Evolutionary conservation across 2,329 filamentous ascomycete genomes (phyloP).

Genomic region (Tolypocladium inflatum): DNA sequence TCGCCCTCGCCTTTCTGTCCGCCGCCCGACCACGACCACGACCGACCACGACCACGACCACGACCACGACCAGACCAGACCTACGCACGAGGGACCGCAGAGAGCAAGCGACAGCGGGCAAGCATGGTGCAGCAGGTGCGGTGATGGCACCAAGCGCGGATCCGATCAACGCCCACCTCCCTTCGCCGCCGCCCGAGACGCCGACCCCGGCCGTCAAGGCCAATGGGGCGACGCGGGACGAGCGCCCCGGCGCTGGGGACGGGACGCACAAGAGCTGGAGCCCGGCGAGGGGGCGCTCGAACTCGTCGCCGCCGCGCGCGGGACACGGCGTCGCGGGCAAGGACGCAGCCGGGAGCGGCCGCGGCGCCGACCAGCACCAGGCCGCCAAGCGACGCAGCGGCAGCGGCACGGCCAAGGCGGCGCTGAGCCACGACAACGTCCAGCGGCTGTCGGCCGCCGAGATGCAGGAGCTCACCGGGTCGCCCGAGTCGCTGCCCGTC

Average conservation of each 20-base stretch:
- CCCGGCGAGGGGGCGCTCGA: conserved; percentile 1
- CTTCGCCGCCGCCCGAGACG: conserved; percentile 5
- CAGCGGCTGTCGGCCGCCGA: conserved; percentile 47
- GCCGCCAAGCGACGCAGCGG: conserved; percentile 13
- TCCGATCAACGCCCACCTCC: conserved; percentile 8
- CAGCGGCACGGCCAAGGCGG: conserved; percentile 20
- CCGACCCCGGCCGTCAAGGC: not conserved
- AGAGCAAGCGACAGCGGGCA: not conserved
- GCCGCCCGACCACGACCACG: too few species aligned
- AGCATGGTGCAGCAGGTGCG: conserved; percentile 1
- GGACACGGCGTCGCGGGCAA: not conserved
- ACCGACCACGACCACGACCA: too few species aligned
- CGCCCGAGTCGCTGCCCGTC: conserved; percentile 49
- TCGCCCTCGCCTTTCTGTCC: too few species aligned
- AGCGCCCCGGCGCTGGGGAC: not conserved
- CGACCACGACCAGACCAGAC: too few species aligned
- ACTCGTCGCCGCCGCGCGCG: not conserved
- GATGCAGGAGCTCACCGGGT: conserved; percentile 47
- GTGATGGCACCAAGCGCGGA: conserved; percentile 15
- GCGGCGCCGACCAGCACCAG: not conserved
- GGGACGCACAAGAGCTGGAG: not conserved
- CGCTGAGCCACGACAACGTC: conserved; percentile 31
- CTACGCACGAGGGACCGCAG: not conserved
- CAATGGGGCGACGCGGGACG: not conserved
- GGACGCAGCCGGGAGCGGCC: not conserved